Base-by-base conservation (phyloP, 495 filamentous ascomycete genomes). In the Aspergillus steynii region DNA sequence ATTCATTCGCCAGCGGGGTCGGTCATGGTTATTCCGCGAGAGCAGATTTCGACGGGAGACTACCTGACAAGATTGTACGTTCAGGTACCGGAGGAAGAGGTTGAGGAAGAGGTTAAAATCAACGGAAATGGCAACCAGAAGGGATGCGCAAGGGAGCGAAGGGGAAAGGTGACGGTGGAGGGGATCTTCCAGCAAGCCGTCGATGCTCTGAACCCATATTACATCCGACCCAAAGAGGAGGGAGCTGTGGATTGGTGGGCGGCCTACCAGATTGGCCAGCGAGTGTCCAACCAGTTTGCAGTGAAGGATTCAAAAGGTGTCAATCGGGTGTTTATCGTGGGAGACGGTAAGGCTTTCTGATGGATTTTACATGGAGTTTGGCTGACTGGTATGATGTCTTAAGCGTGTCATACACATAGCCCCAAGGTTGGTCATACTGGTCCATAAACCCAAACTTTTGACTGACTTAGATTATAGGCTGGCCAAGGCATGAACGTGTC, bases 401-500 rank as follows among this genome's bases (percentile, higher is more conserved):
- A 34, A 76, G 75, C 75, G 26, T 77, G 75, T 1, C 87, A 88
- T 65, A 87, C 84, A 1, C 85, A 88, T 60, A 87, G 85, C 6
- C 90, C 90, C 1, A 92, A 92, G 80, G 89, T 77, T 62, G 48
- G 64, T 56, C 29, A 45, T 0, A 37, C 0, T 31, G 20, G 8
- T 34, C 25, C 29, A 29, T 37, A 27, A 34, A 59, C 15, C 20
- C 50, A 15, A 42, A 9, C 26, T 25, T 49, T 50, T 31, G 10
- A 3, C 28, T 49, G 12, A 50, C n/a, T 6, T 32, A 51, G 25
- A 10, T 48, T 53, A 29, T 26, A 94, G 78, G 90, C 90, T 28
- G 92, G 90, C 6, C 91, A 94, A 78, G 91, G 92, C 45, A 93
- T 95, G 90, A 96, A 96, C 67, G 88, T 91, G 4, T 90, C 88